Evolutionary conservation across 805 yeast species (phyloP).

Genomic region (Alloascoidea hylecoeti): DNA sequence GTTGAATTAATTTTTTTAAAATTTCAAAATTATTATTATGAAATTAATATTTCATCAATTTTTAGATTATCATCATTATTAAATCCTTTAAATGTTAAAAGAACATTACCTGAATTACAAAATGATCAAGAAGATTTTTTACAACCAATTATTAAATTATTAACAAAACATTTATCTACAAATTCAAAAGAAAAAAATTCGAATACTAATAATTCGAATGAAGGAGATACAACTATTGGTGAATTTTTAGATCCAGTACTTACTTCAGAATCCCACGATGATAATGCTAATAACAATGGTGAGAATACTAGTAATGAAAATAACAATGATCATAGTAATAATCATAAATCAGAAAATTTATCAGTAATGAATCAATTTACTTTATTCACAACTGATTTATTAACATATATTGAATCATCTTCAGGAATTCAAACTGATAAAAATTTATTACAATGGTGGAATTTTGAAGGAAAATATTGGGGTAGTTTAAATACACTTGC

Average conservation of each 20-base stretch:
- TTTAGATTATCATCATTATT: neutral
- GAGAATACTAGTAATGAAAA: neutral
- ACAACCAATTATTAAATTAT: neutral
- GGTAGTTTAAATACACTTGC: neutral
- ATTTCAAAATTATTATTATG: neutral
- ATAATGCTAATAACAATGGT: no score
- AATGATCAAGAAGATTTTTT: neutral
- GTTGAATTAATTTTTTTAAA: neutral
- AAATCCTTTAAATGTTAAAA: neutral
- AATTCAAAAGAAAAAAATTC: neutral
- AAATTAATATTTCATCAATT: neutral
- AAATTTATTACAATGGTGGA: neutral
- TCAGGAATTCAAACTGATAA: neutral
- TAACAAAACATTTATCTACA: neutral
- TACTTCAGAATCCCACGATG: neutral
- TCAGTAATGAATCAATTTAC: neutral
- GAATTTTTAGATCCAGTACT: neutral
- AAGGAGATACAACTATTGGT: neutral
- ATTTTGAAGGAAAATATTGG: neutral
- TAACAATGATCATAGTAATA: neutral
- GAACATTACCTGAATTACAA: neutral
- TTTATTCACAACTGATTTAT: neutral
- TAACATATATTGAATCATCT: neutral
- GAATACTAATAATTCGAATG: neutral
- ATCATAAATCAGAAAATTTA: no score